phyloP scores from a whole-genome alignment of 2,329 filamentous ascomycete species.

The Thermomyces lanuginosus region DNA sequence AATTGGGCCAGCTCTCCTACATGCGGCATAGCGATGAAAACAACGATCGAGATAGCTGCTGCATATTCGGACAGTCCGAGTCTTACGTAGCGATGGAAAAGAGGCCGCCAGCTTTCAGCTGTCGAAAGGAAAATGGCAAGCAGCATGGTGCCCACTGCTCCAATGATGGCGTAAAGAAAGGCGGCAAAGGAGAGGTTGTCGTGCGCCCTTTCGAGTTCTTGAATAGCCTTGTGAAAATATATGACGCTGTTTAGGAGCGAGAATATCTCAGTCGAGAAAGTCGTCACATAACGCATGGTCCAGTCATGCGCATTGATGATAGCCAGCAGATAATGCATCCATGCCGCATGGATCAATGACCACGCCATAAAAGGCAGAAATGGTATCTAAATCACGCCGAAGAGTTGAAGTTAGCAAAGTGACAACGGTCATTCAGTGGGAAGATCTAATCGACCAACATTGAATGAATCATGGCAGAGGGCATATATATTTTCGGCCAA shows the following conservation, averaged over 20 bases:
- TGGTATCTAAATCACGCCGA: conserved; percentile 27
- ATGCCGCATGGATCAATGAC: conserved; percentile 48
- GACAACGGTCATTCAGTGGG: too few relatives aligned
- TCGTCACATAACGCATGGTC: conserved; percentile 55
- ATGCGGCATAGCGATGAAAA: conserved; percentile 48
- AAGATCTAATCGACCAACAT: conserved; percentile 29
- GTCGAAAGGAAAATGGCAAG: conserved; percentile 46
- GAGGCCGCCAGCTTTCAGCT: conserved; percentile 43
- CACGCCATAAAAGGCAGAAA: conserved; percentile 55
- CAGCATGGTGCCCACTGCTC: conserved; percentile 46
- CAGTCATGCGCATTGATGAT: conserved; percentile 53
- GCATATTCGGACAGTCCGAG: conserved; percentile 48
- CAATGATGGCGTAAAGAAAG: conserved; percentile 49
- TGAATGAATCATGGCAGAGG: conserved; percentile 39
- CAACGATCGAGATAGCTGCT: conserved; percentile 48
- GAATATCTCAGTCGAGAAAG: conserved; percentile 51
- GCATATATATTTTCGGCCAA: conserved; percentile 49
- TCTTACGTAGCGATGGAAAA: conserved; percentile 46
- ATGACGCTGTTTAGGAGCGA: conserved; percentile 51
- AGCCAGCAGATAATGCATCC: conserved; percentile 49
- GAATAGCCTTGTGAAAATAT: conserved; percentile 51
- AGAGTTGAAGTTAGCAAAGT: neutral
- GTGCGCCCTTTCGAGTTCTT: conserved; percentile 46
- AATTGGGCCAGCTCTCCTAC: conserved; percentile 42
- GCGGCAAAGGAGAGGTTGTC: conserved; percentile 41